Conservation (phyloP, 306 rosid genomes). For the Senna siamea region DNA sequence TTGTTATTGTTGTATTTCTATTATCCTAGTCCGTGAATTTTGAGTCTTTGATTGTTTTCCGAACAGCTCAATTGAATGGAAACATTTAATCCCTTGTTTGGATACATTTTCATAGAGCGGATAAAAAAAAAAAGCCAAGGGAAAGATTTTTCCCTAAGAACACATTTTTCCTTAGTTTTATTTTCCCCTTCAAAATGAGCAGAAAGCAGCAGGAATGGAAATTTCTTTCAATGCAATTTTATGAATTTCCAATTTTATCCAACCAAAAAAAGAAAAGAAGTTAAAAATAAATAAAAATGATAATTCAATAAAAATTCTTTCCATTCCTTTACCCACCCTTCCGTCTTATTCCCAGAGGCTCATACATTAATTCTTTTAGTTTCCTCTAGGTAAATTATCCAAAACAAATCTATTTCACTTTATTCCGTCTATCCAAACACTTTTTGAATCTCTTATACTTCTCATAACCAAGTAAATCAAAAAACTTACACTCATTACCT, state of each 20-base stretch:
- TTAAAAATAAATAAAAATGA: not conserved
- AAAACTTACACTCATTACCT: not conserved
- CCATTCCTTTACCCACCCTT: not conserved
- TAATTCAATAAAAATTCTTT: not conserved
- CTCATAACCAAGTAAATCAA: not conserved
- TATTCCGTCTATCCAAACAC: no score
- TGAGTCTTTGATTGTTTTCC: slow-evolving; percentile 5
- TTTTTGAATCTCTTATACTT: not conserved
- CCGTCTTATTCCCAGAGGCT: not conserved
- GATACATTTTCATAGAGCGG: not conserved
- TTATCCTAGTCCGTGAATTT: not conserved
- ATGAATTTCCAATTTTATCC: slow-evolving; percentile 17
- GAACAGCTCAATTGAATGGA: not conserved
- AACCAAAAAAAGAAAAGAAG: not conserved
- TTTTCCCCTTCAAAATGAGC: not conserved
- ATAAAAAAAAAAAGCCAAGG: not conserved
- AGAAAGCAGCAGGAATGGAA: not conserved
- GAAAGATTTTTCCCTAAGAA: not conserved
- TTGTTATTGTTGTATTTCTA: no score
- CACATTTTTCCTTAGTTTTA: not conserved
- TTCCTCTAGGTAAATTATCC: not conserved
- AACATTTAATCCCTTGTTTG: not conserved
- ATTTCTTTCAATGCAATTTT: not conserved
- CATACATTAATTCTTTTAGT: not conserved
- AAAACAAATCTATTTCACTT: not conserved